These are phyloP conservation scores for Pythium vanterpoolii DNA, from an alignment of 352 stramenopile genomes.

Conservation along the genomic window DNA sequence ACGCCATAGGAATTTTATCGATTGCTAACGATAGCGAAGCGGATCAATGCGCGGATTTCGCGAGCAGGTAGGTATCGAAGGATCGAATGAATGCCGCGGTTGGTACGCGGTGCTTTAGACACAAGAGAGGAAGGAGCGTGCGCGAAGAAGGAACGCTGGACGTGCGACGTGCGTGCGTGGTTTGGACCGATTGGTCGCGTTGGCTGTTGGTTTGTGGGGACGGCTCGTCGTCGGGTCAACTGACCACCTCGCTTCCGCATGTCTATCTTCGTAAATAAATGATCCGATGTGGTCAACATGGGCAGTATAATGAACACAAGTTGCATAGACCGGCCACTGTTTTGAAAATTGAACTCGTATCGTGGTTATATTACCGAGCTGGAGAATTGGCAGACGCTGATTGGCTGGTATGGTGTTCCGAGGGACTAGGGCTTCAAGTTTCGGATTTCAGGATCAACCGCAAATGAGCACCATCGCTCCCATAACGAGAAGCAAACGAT, in stretches of 20 bases:
- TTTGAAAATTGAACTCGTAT: neutral
- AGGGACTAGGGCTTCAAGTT: constrained; percentile 4
- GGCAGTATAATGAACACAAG: neutral
- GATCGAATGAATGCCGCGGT: neutral
- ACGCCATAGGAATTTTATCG: constrained; percentile 12
- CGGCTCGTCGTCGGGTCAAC: neutral
- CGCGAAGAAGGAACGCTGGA: neutral
- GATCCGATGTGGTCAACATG: neutral
- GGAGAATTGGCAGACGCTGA: neutral
- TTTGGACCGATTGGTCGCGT: neutral
- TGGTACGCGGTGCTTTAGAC: neutral
- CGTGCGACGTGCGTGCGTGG: neutral
- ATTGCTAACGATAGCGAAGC: neutral
- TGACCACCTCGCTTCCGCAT: neutral
- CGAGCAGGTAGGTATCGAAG: neutral
- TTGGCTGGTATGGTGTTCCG: constrained; percentile 1
- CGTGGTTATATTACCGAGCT: neutral
- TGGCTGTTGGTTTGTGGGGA: constrained; percentile 1
- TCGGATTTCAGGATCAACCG: neutral
- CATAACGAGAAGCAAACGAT: neutral
- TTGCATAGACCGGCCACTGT: neutral
- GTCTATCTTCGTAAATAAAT: neutral
- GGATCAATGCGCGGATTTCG: neutral
- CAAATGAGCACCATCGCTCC: neutral
- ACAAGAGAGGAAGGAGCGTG: neutral